Percentiles rank a stretch among this genome's conserved stretches.
Evolutionary conservation across 1,284 basidiomycete species (phyloP).

Genomic region (Quambalaria eucalypti): DNA sequence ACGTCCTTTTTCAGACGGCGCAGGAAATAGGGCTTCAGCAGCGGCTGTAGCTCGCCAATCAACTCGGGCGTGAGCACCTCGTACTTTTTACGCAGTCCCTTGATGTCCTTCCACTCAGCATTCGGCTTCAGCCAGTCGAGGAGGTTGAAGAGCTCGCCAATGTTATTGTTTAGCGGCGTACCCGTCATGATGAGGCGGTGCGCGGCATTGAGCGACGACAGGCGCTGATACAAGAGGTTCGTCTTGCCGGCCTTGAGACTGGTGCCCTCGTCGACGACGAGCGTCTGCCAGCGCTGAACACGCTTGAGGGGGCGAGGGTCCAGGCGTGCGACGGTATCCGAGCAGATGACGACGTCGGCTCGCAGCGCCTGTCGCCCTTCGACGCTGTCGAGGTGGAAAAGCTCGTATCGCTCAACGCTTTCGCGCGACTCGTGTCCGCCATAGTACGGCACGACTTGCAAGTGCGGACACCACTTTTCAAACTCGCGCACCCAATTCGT

Average conservation of each 20-base stretch:
- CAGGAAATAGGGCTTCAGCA: constrained; percentile 79
- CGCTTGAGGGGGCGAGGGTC: constrained; percentile 53
- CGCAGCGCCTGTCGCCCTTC: constrained; percentile 11
- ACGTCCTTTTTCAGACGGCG: constrained; percentile 88
- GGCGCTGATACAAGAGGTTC: constrained; percentile 69
- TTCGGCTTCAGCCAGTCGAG: constrained; percentile 26
- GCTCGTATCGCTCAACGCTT: constrained; percentile 71
- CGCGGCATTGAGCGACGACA: constrained; percentile 67
- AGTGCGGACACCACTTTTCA: constrained; percentile 72
- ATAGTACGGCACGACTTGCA: constrained; percentile 67
- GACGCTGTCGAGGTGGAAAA: constrained; percentile 56
- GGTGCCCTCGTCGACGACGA: constrained; percentile 89
- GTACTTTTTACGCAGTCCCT: constrained; percentile 18
- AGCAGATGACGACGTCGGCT: constrained; percentile 29
- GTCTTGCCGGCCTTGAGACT: constrained; percentile 56
- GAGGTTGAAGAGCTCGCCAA: constrained; percentile 58
- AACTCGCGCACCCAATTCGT: constrained; percentile 76
- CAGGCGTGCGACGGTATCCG: constrained; percentile 16
- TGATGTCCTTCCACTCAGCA: constrained; percentile 24
- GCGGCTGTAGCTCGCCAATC: constrained; percentile 61
- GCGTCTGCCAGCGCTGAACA: constrained; percentile 78
- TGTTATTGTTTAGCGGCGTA: constrained; percentile 94
- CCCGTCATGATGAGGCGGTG: constrained; percentile 85
- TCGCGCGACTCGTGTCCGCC: constrained; percentile 58
- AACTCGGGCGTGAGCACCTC: constrained; percentile 33